phyloP scores from a whole-genome alignment of 1,139 yeast species.

The Candida neerlandica region DNA sequence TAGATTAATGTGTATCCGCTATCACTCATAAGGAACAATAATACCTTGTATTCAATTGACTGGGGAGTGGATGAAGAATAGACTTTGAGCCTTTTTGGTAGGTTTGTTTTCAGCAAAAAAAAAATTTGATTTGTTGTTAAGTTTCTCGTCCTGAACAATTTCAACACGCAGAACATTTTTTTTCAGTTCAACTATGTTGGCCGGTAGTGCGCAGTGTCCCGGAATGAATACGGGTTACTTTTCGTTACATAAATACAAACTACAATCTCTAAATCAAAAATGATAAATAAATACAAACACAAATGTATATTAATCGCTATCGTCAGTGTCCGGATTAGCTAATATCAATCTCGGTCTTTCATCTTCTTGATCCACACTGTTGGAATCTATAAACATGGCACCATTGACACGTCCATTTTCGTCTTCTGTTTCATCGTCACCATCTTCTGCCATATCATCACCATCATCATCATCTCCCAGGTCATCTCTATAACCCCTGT shows the following conservation, averaged over 20 bases:
- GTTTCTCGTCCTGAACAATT: background rate
- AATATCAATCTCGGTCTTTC: conserved; percentile 56
- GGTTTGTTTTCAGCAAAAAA: background rate
- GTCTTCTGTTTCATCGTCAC: conserved; percentile 21
- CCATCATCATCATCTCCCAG: conserved; percentile 26
- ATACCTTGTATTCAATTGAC: conserved; percentile 1
- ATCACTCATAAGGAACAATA: conserved; percentile 37
- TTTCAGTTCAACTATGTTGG: background rate
- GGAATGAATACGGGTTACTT: background rate
- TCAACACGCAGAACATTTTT: background rate
- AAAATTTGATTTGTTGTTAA: conserved; percentile 6
- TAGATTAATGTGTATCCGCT: conserved; percentile 73
- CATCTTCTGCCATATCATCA: conserved; percentile 10
- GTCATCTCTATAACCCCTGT: conserved; percentile 40
- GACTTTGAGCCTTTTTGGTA: no score
- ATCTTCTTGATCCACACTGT: conserved; percentile 31
- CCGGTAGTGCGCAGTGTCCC: background rate
- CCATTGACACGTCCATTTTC: conserved; percentile 11
- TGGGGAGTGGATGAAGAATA: no score
- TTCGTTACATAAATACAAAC: background rate
- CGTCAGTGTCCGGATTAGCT: conserved; percentile 62
- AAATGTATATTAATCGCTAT: conserved; percentile 6
- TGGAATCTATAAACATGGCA: background rate
- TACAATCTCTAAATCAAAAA: background rate
- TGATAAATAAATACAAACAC: background rate